These are phyloP conservation scores for Blastobotrys raffinosifermentans DNA, from an alignment of 1,139 yeast genomes.

Conservation along the genomic window DNA sequence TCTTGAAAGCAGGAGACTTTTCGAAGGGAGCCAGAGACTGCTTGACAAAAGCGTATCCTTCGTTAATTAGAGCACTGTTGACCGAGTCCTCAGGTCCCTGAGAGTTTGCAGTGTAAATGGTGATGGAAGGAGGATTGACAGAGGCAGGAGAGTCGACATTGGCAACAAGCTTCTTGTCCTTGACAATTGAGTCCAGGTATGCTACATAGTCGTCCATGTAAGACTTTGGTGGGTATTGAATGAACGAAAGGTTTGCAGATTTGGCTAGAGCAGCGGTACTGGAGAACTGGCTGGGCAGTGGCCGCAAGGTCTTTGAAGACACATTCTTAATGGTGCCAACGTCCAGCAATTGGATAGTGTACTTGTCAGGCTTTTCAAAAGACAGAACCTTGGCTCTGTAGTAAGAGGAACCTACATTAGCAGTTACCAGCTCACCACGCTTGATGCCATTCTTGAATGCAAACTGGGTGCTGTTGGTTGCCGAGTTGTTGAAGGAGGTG, in stretches of 20 bases:
- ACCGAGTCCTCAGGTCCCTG: slow-evolving; percentile 55
- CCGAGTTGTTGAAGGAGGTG: slow-evolving; percentile 31
- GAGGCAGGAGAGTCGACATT: slow-evolving; percentile 39
- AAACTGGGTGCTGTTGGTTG: slow-evolving; percentile 35
- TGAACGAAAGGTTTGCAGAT: slow-evolving; percentile 49
- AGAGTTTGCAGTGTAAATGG: slow-evolving; percentile 57
- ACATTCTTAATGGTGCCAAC: slow-evolving; percentile 56
- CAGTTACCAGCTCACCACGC: slow-evolving; percentile 56
- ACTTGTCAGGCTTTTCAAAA: slow-evolving; percentile 45
- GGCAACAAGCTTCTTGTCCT: slow-evolving; percentile 55
- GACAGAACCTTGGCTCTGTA: slow-evolving; percentile 55
- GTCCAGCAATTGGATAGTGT: slow-evolving; percentile 57
- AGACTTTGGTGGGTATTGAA: slow-evolving; percentile 58
- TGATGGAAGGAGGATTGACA: slow-evolving; percentile 40
- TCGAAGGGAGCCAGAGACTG: slow-evolving; percentile 36
- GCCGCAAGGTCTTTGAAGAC: slow-evolving; percentile 43
- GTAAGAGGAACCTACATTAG: slow-evolving; percentile 49
- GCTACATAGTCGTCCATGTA: slow-evolving; percentile 57
- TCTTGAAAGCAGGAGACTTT: slow-evolving; percentile 29
- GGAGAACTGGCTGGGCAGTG: slow-evolving; percentile 50
- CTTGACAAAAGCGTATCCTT: slow-evolving; percentile 63
- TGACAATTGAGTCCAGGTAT: slow-evolving; percentile 49
- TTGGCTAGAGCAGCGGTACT: slow-evolving; percentile 53
- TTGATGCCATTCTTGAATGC: slow-evolving; percentile 38
- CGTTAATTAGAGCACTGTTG: slow-evolving; percentile 54